phyloP scores from a whole-genome alignment of 2,329 filamentous ascomycete species.

The Epichloe sylvatica region DNA sequence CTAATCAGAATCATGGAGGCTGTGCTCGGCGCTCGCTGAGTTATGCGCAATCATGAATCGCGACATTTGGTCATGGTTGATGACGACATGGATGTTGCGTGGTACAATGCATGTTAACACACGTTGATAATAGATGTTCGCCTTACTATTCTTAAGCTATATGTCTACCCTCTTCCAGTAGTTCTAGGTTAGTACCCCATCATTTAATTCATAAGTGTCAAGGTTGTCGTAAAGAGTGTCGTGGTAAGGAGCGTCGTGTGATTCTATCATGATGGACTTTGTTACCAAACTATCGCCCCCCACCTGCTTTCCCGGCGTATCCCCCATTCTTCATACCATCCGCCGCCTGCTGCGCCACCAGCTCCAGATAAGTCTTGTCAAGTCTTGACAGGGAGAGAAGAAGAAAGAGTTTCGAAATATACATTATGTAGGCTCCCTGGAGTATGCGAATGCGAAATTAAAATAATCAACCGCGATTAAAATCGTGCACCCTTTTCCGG shows the following conservation, averaged over 20 bases:
- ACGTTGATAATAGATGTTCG: too few relatives aligned
- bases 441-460: not conserved
- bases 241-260: too few relatives aligned
- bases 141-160: not conserved
- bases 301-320: too few relatives aligned
- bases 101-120: too few relatives aligned
- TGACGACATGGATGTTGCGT: not conserved
- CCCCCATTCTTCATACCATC: too few relatives aligned
- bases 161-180: not conserved
- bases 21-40: not conserved
- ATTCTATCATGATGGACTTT: too few relatives aligned
- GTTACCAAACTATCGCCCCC: too few relatives aligned
- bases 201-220: not conserved
- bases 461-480: not conserved
- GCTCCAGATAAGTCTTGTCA: not conserved
- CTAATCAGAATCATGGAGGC: not conserved
- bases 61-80: not conserved
- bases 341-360: too few relatives aligned
- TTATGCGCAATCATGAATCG: not conserved
- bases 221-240: not conserved
- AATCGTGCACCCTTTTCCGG: not conserved
- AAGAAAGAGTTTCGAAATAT: not conserved
- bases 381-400: not conserved
- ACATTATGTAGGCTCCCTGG: constrained; percentile 1
- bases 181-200: not conserved